phyloP scores from a whole-genome alignment of 2,329 filamentous ascomycete genomes.

The Hymenoscyphus repandus region DNA sequence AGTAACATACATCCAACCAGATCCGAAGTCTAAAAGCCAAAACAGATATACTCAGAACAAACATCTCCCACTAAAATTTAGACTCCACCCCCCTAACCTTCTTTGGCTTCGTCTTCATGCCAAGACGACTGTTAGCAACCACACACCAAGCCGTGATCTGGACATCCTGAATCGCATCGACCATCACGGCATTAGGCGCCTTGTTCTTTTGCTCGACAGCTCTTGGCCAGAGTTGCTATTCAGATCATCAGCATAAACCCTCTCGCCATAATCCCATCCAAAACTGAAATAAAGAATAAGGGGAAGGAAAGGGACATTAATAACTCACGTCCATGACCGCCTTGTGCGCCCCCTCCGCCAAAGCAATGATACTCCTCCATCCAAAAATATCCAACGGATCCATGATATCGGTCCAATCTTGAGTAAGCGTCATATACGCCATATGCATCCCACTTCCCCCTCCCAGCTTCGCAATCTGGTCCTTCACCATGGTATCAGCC shows the following conservation, averaged over 20 bases:
- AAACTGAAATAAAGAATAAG: background rate
- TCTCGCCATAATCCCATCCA: too few relatives aligned
- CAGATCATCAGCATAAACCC: background rate
- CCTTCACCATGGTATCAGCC: conserved; percentile 1
- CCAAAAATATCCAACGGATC: conserved; percentile 3
- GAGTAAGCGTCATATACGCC: conserved; percentile 14
- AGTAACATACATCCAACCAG: too few relatives aligned
- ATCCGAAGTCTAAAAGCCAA: too few relatives aligned
- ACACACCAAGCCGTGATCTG: background rate
- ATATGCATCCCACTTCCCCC: conserved; percentile 4
- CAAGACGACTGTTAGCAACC: background rate
- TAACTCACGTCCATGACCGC: background rate
- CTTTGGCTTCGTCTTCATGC: too few relatives aligned
- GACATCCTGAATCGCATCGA: background rate
- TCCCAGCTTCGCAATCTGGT: conserved; percentile 12
- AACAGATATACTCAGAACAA: too few relatives aligned
- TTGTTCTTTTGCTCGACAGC: too few relatives aligned
- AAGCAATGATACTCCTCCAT: conserved; percentile 9
- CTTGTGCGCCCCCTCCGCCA: conserved; percentile 7
- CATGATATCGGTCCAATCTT: conserved; percentile 1
- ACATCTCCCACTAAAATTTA: too few relatives aligned
- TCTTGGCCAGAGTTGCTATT: background rate
- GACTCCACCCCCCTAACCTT: too few relatives aligned
- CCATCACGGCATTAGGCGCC: background rate
- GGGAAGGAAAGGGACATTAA: too few relatives aligned